These are phyloP conservation scores for Plectosphaerella plurivora DNA, from an alignment of 2,329 filamentous ascomycete genomes.

Conservation along the genomic window DNA sequence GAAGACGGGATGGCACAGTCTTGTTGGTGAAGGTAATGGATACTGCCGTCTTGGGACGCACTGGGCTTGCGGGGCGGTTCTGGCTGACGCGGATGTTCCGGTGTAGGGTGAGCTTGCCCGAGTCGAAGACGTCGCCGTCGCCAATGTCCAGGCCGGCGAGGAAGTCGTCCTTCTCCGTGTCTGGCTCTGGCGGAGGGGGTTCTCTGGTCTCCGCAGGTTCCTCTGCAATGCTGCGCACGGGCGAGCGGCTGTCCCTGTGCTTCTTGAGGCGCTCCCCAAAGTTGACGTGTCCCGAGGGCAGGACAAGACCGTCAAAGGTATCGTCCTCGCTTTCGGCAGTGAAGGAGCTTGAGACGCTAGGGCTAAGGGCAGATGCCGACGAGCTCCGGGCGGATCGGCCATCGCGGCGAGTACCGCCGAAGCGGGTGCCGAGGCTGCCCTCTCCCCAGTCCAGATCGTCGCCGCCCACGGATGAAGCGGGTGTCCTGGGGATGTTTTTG, in stretches of 20 bases:
- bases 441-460: conserved; percentile 94
- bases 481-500: conserved; percentile 59
- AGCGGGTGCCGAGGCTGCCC: conserved; percentile 85
- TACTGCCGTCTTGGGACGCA: conserved; percentile 68
- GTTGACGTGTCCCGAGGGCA: conserved; percentile 80
- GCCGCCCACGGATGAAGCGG: conserved; percentile 40
- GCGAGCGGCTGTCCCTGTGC: conserved; percentile 58
- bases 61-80: conserved; percentile 62
- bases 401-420: conserved; percentile 80
- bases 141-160: conserved; percentile 83
- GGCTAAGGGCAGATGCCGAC: conserved; percentile 83
- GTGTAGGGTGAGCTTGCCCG: conserved; percentile 77
- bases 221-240: conserved; percentile 39
- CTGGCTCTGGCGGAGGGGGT: conserved; percentile 23
- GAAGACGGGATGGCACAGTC: conserved; percentile 67
- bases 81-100: conserved; percentile 88
- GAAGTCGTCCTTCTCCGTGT: conserved; percentile 67
- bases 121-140: conserved; percentile 75
- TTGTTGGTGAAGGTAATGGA: conserved; percentile 92
- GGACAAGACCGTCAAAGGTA: conserved; percentile 79
- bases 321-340: conserved; percentile 93
- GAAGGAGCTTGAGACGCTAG: conserved; percentile 86
- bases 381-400: conserved; percentile 78
- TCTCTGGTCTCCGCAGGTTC: conserved; percentile 26
- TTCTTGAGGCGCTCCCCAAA: conserved; percentile 74